Evolutionary conservation across 345 rosid genomes (phyloP).

Genomic region (Rhodamnia argentea): DNA sequence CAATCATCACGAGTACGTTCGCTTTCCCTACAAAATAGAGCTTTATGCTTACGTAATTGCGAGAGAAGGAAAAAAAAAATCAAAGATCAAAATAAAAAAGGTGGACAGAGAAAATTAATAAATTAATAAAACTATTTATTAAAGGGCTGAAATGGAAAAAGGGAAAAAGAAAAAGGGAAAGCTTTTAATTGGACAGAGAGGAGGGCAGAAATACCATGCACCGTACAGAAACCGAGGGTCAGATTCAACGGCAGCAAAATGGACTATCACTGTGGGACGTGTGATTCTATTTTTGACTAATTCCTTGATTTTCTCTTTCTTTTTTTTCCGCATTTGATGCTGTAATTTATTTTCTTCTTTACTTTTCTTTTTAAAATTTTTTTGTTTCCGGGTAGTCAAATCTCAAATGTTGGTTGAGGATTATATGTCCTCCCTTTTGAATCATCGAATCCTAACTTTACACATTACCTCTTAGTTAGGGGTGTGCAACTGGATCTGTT

Average conservation of each 20-base stretch:
- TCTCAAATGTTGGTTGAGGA: background rate
- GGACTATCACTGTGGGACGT: background rate
- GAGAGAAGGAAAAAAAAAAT: background rate
- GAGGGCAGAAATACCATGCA: background rate
- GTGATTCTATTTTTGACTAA: background rate
- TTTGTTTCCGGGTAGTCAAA: background rate
- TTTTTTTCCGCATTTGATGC: background rate
- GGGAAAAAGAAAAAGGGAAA: too few species aligned
- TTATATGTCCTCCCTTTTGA: background rate
- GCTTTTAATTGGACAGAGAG: background rate
- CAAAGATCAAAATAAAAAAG: background rate
- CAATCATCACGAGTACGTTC: background rate
- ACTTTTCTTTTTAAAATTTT: too few species aligned
- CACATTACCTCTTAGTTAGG: background rate
- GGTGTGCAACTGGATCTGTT: too few species aligned
- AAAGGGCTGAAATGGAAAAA: background rate
- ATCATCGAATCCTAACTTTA: background rate
- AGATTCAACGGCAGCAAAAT: background rate
- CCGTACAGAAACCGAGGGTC: background rate
- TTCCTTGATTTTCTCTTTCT: background rate
- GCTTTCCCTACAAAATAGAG: background rate
- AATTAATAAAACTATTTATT: background rate
- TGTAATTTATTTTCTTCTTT: background rate
- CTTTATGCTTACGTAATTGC: background rate
- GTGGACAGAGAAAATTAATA: background rate